These are phyloP conservation scores for Chernovozyma sophiae-reginae DNA, from an alignment of 1,139 yeast species.

Conservation along the genomic window DNA sequence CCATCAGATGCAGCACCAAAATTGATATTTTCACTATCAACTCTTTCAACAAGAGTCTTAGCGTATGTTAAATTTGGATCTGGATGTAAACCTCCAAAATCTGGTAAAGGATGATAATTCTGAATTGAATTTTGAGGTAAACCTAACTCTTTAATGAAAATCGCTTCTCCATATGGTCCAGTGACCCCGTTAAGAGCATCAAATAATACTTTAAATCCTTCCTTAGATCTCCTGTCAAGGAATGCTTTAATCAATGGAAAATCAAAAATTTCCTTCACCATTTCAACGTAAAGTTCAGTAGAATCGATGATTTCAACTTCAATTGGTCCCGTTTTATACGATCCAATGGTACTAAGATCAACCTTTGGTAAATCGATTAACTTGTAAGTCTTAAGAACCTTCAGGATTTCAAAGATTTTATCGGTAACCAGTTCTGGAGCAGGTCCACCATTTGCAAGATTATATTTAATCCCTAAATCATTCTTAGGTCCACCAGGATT, in stretches of 20 bases:
- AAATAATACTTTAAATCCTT: conserved; percentile 69
- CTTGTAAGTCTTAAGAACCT: conserved; percentile 56
- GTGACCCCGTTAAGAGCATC: conserved; percentile 96
- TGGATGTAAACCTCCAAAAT: conserved; percentile 97
- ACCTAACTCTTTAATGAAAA: conserved; percentile 82
- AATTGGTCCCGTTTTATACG: conserved; percentile 47
- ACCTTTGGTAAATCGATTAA: conserved; percentile 52
- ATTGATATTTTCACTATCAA: conserved; percentile 73
- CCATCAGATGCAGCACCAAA: conserved; percentile 99
- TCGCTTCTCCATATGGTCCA: conserved; percentile 89
- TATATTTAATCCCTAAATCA: conserved; percentile 95
- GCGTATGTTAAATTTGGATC: conserved; percentile 98
- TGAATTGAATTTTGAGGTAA: conserved; percentile 68
- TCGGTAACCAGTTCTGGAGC: conserved; percentile 97
- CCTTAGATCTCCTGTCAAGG: conserved; percentile 42
- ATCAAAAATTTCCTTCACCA: conserved; percentile 85
- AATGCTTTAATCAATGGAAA: conserved; percentile 76
- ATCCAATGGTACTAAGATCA: conserved; percentile 61
- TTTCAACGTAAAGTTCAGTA: conserved; percentile 68
- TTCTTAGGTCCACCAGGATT: conserved; percentile 97
- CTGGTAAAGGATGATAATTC: conserved; percentile 74
- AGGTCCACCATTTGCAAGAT: conserved; percentile 94
- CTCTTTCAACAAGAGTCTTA: conserved; percentile 76
- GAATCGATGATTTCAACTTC: conserved; percentile 81
- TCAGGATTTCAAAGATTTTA: conserved; percentile 72